phyloP scores from a whole-genome alignment of 192 early-diverging fungal genomes.

The Pilobolus umbonatus region DNA sequence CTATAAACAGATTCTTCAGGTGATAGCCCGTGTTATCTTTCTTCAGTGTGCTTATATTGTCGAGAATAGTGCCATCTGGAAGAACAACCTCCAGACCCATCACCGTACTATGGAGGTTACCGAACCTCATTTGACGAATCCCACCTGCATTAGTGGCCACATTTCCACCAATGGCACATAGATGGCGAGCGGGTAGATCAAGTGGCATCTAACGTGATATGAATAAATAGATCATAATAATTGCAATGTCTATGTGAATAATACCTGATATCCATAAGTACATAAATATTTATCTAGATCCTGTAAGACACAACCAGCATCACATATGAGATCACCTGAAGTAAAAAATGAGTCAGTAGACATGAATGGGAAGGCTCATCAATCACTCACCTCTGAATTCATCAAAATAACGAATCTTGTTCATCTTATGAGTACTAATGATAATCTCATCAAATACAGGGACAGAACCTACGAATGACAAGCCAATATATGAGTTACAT shows the following conservation, averaged over 20 bases:
- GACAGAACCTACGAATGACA: constrained; percentile 66
- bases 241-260: neutral
- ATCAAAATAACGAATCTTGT: constrained; percentile 64
- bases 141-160: constrained; percentile 85
- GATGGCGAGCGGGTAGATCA: neutral
- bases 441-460: constrained; percentile 97
- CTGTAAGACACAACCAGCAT: constrained; percentile 85
- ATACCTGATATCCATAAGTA: constrained; percentile 76
- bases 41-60: constrained; percentile 71
- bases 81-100: constrained; percentile 88
- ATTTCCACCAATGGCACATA: too few relatives aligned
- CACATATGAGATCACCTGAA: neutral
- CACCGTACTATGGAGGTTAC: constrained; percentile 87
- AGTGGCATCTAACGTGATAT: constrained; percentile 57
- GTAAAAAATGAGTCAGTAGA: too few relatives aligned
- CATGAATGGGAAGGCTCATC: neutral
- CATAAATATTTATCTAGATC: constrained; percentile 78
- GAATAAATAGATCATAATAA: neutral
- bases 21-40: constrained; percentile 97
- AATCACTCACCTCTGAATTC: constrained; percentile 70
- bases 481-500: neutral
- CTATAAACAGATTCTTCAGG: constrained; percentile 95
- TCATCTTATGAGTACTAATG: constrained; percentile 74
- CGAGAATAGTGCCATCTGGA: constrained; percentile 82
- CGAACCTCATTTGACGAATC: constrained; percentile 85